Evolutionary conservation across 768 basidiomycete genomes (phyloP).

Genomic region (Boletellus ananas): DNA sequence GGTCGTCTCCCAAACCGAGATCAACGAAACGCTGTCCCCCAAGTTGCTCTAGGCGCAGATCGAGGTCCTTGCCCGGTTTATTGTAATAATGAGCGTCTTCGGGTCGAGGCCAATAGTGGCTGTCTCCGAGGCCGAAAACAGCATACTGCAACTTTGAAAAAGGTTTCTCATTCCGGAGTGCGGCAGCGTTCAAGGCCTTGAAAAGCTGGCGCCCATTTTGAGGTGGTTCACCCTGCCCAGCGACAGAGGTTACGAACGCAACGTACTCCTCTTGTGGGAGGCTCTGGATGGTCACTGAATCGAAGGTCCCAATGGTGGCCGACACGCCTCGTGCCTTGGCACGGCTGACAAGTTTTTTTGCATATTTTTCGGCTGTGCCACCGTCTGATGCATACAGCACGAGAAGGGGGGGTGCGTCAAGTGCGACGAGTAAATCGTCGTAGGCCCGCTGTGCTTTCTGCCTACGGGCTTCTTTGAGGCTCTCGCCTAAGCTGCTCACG

Average conservation of each 20-base stretch:
- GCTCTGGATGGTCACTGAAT: constrained; percentile 73
- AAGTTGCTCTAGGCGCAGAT: constrained; percentile 71
- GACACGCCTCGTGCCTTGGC: constrained; percentile 84
- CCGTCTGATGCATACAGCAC: constrained; percentile 95
- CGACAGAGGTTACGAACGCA: constrained; percentile 84
- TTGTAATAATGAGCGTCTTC: constrained; percentile 99
- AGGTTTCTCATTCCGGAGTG: constrained; percentile 45
- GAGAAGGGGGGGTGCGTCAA: constrained; percentile 86
- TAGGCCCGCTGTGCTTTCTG: constrained; percentile 80
- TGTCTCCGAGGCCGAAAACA: constrained; percentile 96
- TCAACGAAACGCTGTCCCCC: constrained; percentile 72
- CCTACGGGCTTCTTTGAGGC: constrained; percentile 77
- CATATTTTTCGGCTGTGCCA: constrained; percentile 93
- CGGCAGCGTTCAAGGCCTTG: constrained; percentile 75
- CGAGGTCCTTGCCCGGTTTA: constrained; percentile 90
- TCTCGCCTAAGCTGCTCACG: constrained; percentile 80
- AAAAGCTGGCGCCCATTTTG: constrained; percentile 91
- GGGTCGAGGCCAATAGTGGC: constrained; percentile 97
- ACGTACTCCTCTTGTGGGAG: constrained; percentile 74
- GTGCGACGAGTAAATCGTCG: constrained; percentile 72
- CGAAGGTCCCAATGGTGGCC: constrained; percentile 70
- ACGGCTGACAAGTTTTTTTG: constrained; percentile 79
- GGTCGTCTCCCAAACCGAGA: constrained; percentile 91
- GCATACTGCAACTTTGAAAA: constrained; percentile 67
- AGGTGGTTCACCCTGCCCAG: constrained; percentile 96